phyloP scores from a whole-genome alignment of 2,329 filamentous ascomycete species.

The Alternaria sp. region DNA sequence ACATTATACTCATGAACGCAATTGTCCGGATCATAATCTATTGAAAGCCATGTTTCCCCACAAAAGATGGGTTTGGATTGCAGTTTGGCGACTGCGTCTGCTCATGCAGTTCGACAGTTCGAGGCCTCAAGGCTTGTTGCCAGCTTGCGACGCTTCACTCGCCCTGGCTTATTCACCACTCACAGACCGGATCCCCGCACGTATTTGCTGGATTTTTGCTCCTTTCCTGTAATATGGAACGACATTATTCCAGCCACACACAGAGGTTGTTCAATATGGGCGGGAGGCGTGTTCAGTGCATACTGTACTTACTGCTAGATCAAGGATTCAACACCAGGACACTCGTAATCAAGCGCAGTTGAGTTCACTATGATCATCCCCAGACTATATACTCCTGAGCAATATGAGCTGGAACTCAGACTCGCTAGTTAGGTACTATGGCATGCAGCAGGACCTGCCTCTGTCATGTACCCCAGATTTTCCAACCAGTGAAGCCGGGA shows the following conservation, averaged over 20 bases:
- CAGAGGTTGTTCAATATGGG: background rate
- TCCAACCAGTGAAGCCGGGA: constrained; percentile 14
- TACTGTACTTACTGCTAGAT: constrained; percentile 6
- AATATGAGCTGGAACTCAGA: constrained; percentile 9
- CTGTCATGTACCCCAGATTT: constrained; percentile 16
- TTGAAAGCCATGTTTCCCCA: constrained; percentile 16
- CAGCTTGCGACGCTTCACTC: constrained; percentile 1
- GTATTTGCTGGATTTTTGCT: background rate
- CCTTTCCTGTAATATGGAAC: background rate
- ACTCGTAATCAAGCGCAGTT: constrained; percentile 1
- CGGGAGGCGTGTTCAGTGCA: background rate
- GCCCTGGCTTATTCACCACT: background rate
- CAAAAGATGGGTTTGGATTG: background rate
- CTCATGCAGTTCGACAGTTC: background rate
- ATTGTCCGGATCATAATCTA: constrained; percentile 14
- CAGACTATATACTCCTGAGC: background rate
- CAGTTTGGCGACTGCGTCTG: background rate
- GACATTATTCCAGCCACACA: background rate
- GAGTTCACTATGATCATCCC: constrained; percentile 1
- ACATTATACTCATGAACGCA: constrained; percentile 7
- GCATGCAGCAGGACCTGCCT: constrained; percentile 1
- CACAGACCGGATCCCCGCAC: constrained; percentile 4
- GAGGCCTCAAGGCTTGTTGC: background rate
- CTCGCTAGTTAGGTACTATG: constrained; percentile 3
- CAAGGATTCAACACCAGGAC: constrained; percentile 11